phyloP scores from a whole-genome alignment of 768 basidiomycete species.

The Pleurotus eryngii region DNA sequence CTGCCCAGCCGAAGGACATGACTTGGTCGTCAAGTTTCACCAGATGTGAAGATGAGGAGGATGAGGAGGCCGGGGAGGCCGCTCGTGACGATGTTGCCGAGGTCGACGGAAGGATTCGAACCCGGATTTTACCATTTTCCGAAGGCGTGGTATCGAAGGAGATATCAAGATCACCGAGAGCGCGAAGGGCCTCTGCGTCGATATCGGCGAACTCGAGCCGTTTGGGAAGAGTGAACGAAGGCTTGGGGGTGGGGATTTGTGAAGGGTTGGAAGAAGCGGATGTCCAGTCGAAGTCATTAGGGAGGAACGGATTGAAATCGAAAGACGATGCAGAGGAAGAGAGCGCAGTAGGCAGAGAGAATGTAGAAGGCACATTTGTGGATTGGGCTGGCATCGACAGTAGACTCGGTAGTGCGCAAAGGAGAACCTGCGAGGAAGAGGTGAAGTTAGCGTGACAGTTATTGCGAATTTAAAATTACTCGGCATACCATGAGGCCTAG shows the following conservation, averaged over 20 bases:
- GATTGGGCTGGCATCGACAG: constrained; percentile 64
- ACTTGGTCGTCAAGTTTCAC: constrained; percentile 11
- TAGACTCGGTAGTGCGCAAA: constrained; percentile 74
- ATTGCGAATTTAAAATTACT: constrained; percentile 6
- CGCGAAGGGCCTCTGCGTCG: constrained; percentile 43
- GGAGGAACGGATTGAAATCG: constrained; percentile 44
- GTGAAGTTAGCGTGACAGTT: constrained; percentile 12
- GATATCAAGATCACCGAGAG: constrained; percentile 61
- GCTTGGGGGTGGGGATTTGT: constrained; percentile 20
- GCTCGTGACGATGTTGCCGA: constrained; percentile 37
- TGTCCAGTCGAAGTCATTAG: constrained; percentile 56
- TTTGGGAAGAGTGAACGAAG: constrained; percentile 34
- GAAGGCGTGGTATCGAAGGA: constrained; percentile 66
- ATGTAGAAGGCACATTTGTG: constrained; percentile 45
- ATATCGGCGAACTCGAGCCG: constrained; percentile 54
- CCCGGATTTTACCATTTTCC: constrained; percentile 70
- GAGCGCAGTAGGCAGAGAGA: constrained; percentile 50
- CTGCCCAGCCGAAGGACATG: background rate
- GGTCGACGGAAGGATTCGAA: constrained; percentile 64
- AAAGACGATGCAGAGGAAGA: constrained; percentile 39
- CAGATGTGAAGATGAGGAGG: constrained; percentile 6
- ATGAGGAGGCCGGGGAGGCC: constrained; percentile 24
- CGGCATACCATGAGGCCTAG: constrained; percentile 67
- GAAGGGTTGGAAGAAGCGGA: constrained; percentile 19
- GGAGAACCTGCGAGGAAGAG: constrained; percentile 54